phyloP scores from a whole-genome alignment of 2,329 filamentous ascomycete species.

The Alternaria sp. region DNA sequence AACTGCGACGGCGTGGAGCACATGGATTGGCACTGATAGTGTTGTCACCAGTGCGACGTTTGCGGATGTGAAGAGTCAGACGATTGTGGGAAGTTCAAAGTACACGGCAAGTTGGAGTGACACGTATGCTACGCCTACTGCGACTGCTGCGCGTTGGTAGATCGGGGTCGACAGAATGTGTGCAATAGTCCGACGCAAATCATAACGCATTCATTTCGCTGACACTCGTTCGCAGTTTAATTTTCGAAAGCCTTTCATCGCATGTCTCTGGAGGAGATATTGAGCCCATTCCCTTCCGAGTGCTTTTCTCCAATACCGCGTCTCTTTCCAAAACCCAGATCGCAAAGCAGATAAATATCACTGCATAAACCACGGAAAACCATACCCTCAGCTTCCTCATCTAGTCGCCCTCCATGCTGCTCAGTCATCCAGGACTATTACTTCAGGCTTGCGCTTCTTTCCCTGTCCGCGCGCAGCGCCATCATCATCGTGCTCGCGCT shows the following conservation, averaged over 20 bases:
- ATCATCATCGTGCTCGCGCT: neutral
- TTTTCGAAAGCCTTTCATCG: no score
- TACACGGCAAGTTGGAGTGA: conserved; percentile 32
- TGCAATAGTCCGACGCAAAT: neutral
- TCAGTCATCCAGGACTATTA: conserved; percentile 8
- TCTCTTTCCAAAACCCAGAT: no score
- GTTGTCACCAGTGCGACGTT: conserved; percentile 34
- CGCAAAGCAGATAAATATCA: no score
- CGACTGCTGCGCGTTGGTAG: conserved; percentile 17
- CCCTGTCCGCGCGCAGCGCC: neutral
- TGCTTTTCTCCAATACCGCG: no score
- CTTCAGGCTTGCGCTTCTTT: conserved; percentile 4
- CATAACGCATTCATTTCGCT: neutral
- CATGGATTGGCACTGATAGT: conserved; percentile 31
- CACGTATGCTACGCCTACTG: conserved; percentile 19
- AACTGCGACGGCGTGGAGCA: conserved; percentile 35
- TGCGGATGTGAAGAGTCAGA: conserved; percentile 29
- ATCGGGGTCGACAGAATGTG: neutral
- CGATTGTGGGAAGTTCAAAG: conserved; percentile 27
- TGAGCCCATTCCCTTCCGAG: no score
- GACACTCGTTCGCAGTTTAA: fast-evolving
- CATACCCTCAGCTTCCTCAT: no score
- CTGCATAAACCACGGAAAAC: no score
- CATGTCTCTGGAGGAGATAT: no score
- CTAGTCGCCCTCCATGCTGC: fast-evolving